phyloP scores from a whole-genome alignment of 2,329 filamentous ascomycete genomes.

The Fusarium sp. region DNA sequence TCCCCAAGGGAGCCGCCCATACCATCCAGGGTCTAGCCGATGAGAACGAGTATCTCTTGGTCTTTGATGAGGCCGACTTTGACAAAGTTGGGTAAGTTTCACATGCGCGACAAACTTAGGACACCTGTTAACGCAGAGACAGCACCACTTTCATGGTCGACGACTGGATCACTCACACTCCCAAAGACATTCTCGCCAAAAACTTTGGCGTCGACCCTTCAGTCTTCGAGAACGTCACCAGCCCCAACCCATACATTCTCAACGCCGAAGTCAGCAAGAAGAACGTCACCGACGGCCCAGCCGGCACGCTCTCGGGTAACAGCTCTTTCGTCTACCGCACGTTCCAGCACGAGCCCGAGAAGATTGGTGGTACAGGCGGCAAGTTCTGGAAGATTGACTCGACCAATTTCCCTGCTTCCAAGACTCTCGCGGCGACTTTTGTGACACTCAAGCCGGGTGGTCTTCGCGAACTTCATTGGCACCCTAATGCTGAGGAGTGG shows the following conservation, averaged over 20 bases:
- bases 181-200: conserved; percentile 73
- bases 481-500: conserved; percentile 80
- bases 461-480: conserved; percentile 78
- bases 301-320: conserved; percentile 67
- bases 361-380: conserved; percentile 73
- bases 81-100: conserved; percentile 69
- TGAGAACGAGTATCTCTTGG: conserved; percentile 76
- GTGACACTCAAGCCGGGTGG: conserved; percentile 75
- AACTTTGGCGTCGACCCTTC: conserved; percentile 76
- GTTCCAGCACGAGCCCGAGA: conserved; percentile 67
- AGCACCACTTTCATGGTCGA: conserved; percentile 80
- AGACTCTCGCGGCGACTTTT: conserved; percentile 75
- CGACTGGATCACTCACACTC: conserved; percentile 79
- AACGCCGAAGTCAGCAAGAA: conserved; percentile 67
- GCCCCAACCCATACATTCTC: conserved; percentile 73
- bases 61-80: conserved; percentile 78
- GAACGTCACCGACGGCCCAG: conserved; percentile 56
- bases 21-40: conserved; percentile 76
- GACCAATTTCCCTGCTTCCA: conserved; percentile 76
- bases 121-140: not conserved
- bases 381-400: conserved; percentile 76
- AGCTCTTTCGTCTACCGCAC: conserved; percentile 75
- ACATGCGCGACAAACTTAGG: fast-evolving
- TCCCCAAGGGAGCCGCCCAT: conserved; percentile 75
- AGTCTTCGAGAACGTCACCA: conserved; percentile 71